Evolutionary conservation across 2,329 filamentous ascomycete genomes (phyloP).

Genomic region (Fusarium tanahbumbuense): DNA sequence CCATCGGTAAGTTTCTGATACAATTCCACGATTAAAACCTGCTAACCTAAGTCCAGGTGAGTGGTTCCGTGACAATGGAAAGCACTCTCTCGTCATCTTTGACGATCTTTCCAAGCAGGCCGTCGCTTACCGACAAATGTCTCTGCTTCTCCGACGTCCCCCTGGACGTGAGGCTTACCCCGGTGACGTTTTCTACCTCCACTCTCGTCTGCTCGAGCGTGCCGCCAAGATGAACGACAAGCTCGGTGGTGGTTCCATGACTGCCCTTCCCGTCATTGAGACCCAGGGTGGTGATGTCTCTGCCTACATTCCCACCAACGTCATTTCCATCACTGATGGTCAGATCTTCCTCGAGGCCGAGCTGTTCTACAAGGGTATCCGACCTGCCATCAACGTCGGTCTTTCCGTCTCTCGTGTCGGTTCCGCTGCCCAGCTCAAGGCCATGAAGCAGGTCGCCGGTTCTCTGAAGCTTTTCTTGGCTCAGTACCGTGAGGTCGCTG

Average conservation of each 20-base stretch:
- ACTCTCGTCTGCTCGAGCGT: constrained; percentile 99
- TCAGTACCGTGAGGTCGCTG: constrained; percentile 99
- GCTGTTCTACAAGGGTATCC: constrained; percentile 99
- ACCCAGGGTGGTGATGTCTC: constrained; percentile 99
- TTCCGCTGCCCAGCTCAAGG: constrained; percentile 99
- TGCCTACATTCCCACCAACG: constrained; percentile 99
- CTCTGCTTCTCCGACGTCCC: constrained; percentile 94
- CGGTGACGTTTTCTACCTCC: constrained; percentile 99
- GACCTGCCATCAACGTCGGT: constrained; percentile 99
- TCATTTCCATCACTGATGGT: constrained; percentile 99
- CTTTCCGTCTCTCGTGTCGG: constrained; percentile 99
- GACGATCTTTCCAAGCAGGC: constrained; percentile 99
- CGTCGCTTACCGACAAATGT: constrained; percentile 99
- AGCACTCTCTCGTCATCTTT: constrained; percentile 89
- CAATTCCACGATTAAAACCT: not conserved
- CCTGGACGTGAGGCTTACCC: constrained; percentile 99
- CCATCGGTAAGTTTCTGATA: constrained; percentile 37
- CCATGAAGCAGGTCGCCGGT: constrained; percentile 99
- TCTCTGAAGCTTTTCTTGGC: constrained; percentile 99
- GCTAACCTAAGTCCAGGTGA: constrained; percentile 62
- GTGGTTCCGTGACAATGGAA: constrained; percentile 84
- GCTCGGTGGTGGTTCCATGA: constrained; percentile 94
- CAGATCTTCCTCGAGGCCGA: constrained; percentile 99
- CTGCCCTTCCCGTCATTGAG: constrained; percentile 97
- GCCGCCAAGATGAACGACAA: constrained; percentile 99